phyloP scores from a whole-genome alignment of 2,329 filamentous ascomycete genomes.

The Claviceps maximensis region DNA sequence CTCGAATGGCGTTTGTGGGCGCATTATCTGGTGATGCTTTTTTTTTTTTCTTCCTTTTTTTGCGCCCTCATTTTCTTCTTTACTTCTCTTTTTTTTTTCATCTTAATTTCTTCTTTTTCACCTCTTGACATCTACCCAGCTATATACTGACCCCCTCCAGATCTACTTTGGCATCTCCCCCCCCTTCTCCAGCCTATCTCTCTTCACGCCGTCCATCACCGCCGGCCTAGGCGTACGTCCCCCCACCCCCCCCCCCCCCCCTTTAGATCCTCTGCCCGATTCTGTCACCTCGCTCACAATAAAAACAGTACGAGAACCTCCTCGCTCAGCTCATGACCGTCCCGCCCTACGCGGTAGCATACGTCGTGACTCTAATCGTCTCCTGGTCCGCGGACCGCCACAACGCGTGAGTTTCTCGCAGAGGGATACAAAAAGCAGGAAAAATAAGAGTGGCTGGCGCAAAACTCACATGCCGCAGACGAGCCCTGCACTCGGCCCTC shows the following conservation, averaged over 20 bases:
- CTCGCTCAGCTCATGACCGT: conserved; percentile 53
- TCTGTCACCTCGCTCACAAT: no score
- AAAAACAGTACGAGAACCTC: conserved; percentile 32
- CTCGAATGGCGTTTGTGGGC: conserved; percentile 57
- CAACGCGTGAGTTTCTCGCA: conserved; percentile 29
- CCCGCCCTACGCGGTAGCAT: conserved; percentile 49
- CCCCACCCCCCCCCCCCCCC: no score
- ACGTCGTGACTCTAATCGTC: conserved; percentile 23
- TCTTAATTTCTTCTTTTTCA: no score
- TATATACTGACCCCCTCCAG: neutral
- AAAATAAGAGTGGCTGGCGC: no score
- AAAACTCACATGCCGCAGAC: conserved; percentile 8
- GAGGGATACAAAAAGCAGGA: no score
- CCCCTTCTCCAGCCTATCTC: conserved; percentile 45
- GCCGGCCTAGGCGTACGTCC: conserved; percentile 27
- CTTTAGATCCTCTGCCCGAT: no score
- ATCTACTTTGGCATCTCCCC: conserved; percentile 37
- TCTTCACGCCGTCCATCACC: conserved; percentile 50
- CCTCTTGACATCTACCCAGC: neutral
- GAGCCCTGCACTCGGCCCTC: conserved; percentile 30
- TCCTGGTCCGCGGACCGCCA: conserved; percentile 51
- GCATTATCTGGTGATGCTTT: conserved; percentile 32
- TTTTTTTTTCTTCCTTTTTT: no score
- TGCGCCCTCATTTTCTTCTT: no score
- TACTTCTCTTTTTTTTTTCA: no score